Conservation (phyloP, 2,329 filamentous ascomycete species). For the Immersiporthe knoxdaviesiana region DNA sequence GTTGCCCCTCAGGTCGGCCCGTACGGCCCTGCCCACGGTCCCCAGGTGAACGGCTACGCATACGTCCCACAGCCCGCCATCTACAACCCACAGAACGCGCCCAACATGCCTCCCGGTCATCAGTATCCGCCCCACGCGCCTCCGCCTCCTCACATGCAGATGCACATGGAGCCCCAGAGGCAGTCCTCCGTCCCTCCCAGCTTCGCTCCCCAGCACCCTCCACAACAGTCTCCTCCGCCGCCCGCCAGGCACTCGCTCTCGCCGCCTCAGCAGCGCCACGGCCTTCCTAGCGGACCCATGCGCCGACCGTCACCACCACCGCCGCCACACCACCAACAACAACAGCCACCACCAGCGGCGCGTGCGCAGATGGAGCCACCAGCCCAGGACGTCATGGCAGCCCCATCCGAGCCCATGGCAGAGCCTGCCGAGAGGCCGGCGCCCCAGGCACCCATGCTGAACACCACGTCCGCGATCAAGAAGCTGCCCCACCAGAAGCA, state of each 20-base stretch:
- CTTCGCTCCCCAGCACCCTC: conserved; percentile 64
- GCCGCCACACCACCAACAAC: conserved; percentile 57
- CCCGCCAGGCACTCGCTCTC: conserved; percentile 60
- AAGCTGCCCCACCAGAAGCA: conserved; percentile 76
- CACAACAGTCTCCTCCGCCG: conserved; percentile 54
- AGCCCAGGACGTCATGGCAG: conserved; percentile 53
- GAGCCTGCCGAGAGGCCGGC: conserved; percentile 47
- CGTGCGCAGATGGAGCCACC: conserved; percentile 48
- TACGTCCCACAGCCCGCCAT: conserved; percentile 87
- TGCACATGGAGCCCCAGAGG: conserved; percentile 70
- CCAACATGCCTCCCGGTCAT: conserved; percentile 46
- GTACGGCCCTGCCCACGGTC: conserved; percentile 45
- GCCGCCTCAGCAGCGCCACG: conserved; percentile 60
- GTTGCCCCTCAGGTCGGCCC: conserved; percentile 65
- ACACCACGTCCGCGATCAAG: conserved; percentile 58
- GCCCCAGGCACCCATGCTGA: conserved; percentile 49
- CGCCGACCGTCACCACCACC: conserved; percentile 58
- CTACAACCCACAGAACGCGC: conserved; percentile 69
- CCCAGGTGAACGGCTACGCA: conserved; percentile 67
- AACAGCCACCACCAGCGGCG: conserved; percentile 58
- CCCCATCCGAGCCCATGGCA: conserved; percentile 53
- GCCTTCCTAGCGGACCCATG: conserved; percentile 49
- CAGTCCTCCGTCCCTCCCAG: conserved; percentile 71
- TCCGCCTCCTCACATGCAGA: conserved; percentile 58
- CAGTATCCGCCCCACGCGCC: conserved; percentile 43